Evolutionary conservation across 305 asterid genomes (phyloP).

Genomic region (Solanum hybrid): DNA sequence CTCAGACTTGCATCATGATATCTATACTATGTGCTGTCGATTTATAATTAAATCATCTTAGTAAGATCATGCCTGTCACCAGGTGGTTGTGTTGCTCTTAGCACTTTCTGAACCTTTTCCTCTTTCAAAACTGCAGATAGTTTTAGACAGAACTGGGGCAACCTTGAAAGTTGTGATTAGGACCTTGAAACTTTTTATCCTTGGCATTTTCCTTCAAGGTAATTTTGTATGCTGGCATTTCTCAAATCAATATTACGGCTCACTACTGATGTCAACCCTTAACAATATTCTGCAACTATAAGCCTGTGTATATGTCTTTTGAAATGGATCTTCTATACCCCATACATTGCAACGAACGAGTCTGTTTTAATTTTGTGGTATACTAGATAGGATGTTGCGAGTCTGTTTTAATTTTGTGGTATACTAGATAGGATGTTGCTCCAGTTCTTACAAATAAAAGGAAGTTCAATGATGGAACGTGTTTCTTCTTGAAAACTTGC

Average conservation of each 20-base stretch:
- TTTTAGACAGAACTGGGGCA: constrained; percentile 19
- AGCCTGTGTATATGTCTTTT: neutral
- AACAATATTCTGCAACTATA: neutral
- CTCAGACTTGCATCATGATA: neutral
- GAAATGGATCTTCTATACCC: neutral
- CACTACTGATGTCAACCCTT: neutral
- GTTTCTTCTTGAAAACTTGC: neutral
- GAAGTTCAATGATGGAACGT: neutral
- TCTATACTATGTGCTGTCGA: neutral
- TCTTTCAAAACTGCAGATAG: constrained; percentile 29
- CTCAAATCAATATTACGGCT: neutral
- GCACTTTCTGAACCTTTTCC: constrained; percentile 1
- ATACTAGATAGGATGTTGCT: neutral
- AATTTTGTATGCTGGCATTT: neutral
- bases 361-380: neutral
- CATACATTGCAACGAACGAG: neutral
- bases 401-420: neutral
- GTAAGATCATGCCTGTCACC: neutral
- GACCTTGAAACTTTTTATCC: constrained; percentile 55
- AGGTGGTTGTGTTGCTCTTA: neutral
- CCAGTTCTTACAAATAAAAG: neutral
- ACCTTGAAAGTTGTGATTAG: constrained; percentile 52
- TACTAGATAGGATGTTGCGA: neutral
- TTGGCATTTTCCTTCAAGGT: constrained; percentile 89
- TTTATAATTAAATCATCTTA: neutral